These are phyloP conservation scores for Colletotrichum cereale DNA, from an alignment of 2,329 filamentous ascomycete species.

Conservation along the genomic window DNA sequence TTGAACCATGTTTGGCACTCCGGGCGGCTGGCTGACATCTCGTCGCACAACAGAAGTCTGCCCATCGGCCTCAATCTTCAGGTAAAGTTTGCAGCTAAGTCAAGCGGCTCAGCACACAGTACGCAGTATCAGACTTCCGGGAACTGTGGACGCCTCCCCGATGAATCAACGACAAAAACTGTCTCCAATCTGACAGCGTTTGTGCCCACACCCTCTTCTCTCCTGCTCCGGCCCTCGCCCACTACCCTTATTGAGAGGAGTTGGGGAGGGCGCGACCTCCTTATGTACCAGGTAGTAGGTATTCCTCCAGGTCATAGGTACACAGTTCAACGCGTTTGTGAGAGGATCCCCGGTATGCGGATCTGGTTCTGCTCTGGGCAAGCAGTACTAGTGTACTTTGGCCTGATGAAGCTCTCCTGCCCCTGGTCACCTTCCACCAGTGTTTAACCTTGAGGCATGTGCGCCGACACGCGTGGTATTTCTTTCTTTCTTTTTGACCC, in stretches of 20 bases:
- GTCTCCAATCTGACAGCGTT: conserved; percentile 22
- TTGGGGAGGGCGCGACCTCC: neutral
- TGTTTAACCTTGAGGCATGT: conserved; percentile 16
- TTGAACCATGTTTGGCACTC: neutral
- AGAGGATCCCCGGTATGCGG: conserved; percentile 18
- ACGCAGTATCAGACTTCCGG: conserved; percentile 27
- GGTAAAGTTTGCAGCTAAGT: conserved; percentile 36
- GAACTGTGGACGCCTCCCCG: conserved; percentile 15
- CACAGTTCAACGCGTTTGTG: neutral
- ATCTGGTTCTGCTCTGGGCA: conserved; percentile 27
- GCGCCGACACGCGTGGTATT: conserved; percentile 15
- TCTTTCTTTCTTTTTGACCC: conserved; percentile 28
- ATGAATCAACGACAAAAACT: conserved; percentile 30
- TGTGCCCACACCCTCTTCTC: conserved; percentile 1
- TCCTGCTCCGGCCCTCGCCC: conserved; percentile 5
- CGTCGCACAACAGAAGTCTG: conserved; percentile 1
- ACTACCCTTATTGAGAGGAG: conserved; percentile 3
- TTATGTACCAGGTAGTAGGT: conserved; percentile 2
- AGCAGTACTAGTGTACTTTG: conserved; percentile 5
- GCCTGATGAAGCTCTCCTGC: conserved; percentile 18
- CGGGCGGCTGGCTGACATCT: conserved; percentile 1
- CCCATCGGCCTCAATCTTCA: conserved; percentile 13
- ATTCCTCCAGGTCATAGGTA: neutral
- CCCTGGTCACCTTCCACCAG: conserved; percentile 5
- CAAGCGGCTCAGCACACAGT: conserved; percentile 11